A percentile compares a stretch with the other conserved stretches of the same genome.
phyloP scores from a whole-genome alignment of 2,329 filamentous ascomycete genomes.

The Dothistroma pini region DNA sequence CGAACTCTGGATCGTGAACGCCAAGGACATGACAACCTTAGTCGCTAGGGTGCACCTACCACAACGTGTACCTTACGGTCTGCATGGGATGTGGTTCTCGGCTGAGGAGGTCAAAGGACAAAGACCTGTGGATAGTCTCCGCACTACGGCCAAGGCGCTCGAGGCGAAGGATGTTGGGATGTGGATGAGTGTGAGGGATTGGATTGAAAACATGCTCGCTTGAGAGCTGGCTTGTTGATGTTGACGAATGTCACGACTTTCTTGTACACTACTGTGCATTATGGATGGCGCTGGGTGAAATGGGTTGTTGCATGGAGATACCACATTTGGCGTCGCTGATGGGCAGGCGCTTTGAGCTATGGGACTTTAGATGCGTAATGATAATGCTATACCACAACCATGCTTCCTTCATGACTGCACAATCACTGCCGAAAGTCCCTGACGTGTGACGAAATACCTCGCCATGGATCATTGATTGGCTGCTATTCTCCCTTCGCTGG shows the following conservation, averaged over 20 bases:
- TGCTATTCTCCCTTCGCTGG: too few species aligned
- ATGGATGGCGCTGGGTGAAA: too few species aligned
- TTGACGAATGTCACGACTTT: neutral
- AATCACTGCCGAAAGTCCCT: too few species aligned
- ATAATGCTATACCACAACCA: too few species aligned
- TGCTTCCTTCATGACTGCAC: too few species aligned
- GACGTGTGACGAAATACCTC: too few species aligned
- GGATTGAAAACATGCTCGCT: conserved; percentile 30
- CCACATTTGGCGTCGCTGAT: too few species aligned
- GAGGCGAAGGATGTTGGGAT: conserved; percentile 21
- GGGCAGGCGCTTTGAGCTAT: too few species aligned
- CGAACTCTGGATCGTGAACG: conserved; percentile 68
- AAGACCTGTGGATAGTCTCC: conserved; percentile 36
- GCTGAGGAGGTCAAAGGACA: conserved; percentile 52
- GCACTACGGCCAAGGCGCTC: conserved; percentile 28
- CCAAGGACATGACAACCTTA: conserved; percentile 58
- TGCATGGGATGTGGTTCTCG: conserved; percentile 62
- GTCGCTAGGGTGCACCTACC: conserved; percentile 58
- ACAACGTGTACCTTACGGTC: conserved; percentile 65
- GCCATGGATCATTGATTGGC: too few species aligned
- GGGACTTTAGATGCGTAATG: too few species aligned
- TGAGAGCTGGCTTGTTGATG: neutral
- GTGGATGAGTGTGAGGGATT: conserved; percentile 33
- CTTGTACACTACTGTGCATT: neutral
- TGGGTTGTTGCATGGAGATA: too few species aligned